Evolutionary conservation across 2,329 filamentous ascomycete genomes (phyloP).

Genomic region (Alternaria alternata): DNA sequence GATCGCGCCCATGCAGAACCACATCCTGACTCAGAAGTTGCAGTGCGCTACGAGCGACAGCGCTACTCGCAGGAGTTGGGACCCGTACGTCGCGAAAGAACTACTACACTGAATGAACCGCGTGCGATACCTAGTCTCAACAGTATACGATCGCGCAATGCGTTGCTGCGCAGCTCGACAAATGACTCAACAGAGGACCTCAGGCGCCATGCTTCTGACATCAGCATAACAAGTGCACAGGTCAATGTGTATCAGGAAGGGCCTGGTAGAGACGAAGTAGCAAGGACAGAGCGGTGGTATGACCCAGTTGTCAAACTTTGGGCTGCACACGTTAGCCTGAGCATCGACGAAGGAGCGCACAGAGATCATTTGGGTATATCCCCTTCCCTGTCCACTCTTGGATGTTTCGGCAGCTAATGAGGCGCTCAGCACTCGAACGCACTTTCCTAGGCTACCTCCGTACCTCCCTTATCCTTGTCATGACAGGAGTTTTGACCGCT

Average conservation of each 20-base stretch:
- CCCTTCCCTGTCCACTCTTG: not conserved
- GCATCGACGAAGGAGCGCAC: conserved; percentile 60
- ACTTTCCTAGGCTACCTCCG: conserved; percentile 78
- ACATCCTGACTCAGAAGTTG: conserved; percentile 32
- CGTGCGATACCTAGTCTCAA: conserved; percentile 1
- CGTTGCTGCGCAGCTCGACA: conserved; percentile 1
- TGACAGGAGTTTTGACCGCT: conserved; percentile 70
- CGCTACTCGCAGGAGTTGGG: conserved; percentile 28
- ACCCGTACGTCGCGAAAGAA: not conserved
- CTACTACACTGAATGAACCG: not conserved
- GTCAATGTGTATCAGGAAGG: not conserved
- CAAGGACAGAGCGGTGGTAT: conserved; percentile 43
- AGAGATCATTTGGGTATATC: conserved; percentile 65
- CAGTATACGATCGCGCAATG: conserved; percentile 14
- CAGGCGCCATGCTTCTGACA: conserved; percentile 3
- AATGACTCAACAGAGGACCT: conserved; percentile 12
- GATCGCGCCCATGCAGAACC: conserved; percentile 7
- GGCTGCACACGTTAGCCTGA: conserved; percentile 59
- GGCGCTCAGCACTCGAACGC: conserved; percentile 69
- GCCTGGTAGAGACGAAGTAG: not conserved
- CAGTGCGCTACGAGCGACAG: conserved; percentile 26
- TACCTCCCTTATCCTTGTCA: conserved; percentile 73
- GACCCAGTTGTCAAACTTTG: conserved; percentile 56
- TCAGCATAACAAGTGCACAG: conserved; percentile 15
- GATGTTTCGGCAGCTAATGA: conserved; percentile 6